These are phyloP conservation scores for Pleurozium schreberi DNA, from an alignment of 225 moss, liverwort and hornwort species.

Conservation along the genomic window DNA sequence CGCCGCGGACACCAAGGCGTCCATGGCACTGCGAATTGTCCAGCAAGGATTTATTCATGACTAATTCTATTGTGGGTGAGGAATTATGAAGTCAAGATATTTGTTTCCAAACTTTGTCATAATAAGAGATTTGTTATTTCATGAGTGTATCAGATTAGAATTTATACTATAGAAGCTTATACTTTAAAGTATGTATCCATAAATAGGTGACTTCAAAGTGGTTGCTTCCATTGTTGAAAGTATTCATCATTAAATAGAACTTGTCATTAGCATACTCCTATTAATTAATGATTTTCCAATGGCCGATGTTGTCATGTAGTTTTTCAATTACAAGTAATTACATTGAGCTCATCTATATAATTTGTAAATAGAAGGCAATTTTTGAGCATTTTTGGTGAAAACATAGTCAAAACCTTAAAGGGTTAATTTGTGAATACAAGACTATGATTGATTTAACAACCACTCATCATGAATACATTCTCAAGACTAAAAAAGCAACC, in stretches of 20 bases:
- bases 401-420: too few relatives aligned
- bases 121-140: neutral
- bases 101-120: neutral
- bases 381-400: too few relatives aligned
- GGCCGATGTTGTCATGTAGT: neutral
- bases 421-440: too few relatives aligned
- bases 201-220: neutral
- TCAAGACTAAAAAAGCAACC: neutral
- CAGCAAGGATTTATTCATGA: neutral
- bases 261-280: neutral
- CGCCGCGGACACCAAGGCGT: conserved; percentile 63
- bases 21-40: conserved; percentile 41
- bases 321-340: neutral
- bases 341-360: neutral
- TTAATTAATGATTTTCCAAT: neutral
- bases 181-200: neutral
- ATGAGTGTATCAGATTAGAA: neutral
- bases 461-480: neutral
- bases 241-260: neutral
- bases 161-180: too few relatives aligned
- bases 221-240: neutral
- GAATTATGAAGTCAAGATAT: neutral
- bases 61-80: too few relatives aligned
- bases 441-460: accelerated
- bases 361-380: neutral